These are phyloP conservation scores for Eucalyptus curtisii DNA, from an alignment of 345 rosid species.

Conservation along the genomic window DNA sequence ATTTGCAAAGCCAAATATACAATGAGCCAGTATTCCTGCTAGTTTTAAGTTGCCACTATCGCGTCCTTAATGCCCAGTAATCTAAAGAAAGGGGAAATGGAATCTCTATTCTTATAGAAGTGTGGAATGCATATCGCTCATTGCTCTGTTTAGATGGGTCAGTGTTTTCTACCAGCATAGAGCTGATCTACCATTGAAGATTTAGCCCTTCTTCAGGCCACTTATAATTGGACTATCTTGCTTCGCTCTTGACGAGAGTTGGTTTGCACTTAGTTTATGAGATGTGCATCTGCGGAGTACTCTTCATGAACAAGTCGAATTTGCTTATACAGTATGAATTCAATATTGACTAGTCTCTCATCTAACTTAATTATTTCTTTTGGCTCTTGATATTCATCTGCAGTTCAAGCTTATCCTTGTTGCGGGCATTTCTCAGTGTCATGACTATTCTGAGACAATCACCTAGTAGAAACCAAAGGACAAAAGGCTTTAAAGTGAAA, in stretches of 20 bases:
- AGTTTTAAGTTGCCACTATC: neutral
- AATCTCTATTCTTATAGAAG: neutral
- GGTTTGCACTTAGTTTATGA: neutral
- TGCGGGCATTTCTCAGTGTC: neutral
- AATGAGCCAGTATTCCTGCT: neutral
- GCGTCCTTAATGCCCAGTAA: neutral
- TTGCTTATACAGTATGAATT: neutral
- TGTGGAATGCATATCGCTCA: neutral
- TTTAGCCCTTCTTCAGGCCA: neutral
- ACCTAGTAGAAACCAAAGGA: slow-evolving; percentile 27
- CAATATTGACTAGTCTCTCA: neutral
- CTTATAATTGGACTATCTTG: neutral
- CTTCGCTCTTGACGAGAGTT: neutral
- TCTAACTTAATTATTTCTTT: neutral
- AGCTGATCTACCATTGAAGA: neutral
- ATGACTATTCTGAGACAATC: slow-evolving; percentile 20
- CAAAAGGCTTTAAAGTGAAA: slow-evolving; percentile 53
- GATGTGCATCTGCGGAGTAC: neutral
- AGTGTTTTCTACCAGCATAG: neutral
- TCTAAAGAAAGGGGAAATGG: neutral
- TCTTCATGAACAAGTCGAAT: neutral
- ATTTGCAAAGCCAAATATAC: neutral
- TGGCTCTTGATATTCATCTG: neutral
- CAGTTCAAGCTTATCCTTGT: neutral
- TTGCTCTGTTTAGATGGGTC: neutral